A percentile compares a stretch with the other conserved stretches of the same genome.
These are phyloP conservation scores for Groenewaldozyma tartarivorans DNA, from an alignment of 805 yeast genomes.

Conservation along the genomic window DNA sequence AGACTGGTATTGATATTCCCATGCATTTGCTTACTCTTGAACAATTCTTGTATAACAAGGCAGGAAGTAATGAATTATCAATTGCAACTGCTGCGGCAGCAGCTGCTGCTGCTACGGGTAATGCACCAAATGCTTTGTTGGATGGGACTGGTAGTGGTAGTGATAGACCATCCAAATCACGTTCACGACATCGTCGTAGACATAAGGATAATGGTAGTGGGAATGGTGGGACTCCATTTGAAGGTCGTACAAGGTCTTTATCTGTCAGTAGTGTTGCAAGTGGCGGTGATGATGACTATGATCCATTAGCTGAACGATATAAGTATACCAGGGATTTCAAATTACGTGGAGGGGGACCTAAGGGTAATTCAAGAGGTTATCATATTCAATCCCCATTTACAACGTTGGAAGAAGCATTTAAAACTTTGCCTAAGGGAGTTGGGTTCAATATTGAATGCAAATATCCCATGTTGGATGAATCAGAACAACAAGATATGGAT, in stretches of 20 bases:
- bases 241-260: constrained; percentile 30
- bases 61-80: background rate
- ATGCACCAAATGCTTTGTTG: background rate
- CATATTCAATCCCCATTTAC: constrained; percentile 89
- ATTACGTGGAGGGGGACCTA: constrained; percentile 71
- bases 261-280: constrained; percentile 26
- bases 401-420: constrained; percentile 74
- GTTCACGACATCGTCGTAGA: constrained; percentile 1
- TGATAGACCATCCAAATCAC: background rate
- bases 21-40: constrained; percentile 88
- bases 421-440: constrained; percentile 67
- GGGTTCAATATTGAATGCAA: constrained; percentile 94
- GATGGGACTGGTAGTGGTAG: constrained; percentile 1
- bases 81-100: background rate
- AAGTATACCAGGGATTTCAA: constrained; percentile 83
- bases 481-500: constrained; percentile 81
- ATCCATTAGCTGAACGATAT: constrained; percentile 50
- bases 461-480: constrained; percentile 92
- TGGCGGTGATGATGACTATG: constrained; percentile 26
- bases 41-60: constrained; percentile 43
- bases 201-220: background rate
- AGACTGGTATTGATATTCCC: constrained; percentile 91
- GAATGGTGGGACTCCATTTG: constrained; percentile 9
- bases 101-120: constrained; percentile 1
- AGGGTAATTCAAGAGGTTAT: constrained; percentile 86